Evolutionary conservation across 495 filamentous ascomycete genomes (phyloP), one percentile per base, ranked within the genome.

Genomic region (Penicillium mononematosum): DNA sequence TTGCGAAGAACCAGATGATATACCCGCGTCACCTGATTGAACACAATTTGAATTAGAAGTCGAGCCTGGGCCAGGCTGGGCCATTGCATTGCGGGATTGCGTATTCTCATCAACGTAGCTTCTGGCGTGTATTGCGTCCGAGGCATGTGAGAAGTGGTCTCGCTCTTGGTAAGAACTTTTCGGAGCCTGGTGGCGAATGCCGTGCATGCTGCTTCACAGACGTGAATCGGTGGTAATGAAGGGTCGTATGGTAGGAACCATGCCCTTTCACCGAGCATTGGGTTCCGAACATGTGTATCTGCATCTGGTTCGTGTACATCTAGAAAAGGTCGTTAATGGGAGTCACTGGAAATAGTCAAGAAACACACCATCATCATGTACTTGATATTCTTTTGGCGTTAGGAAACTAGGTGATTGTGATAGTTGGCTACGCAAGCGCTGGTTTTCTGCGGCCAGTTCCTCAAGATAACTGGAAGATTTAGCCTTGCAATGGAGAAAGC

Each of bases 151-250:
- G 52, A 53, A 11, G 62, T 63, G 1, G 62, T 56, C 14, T 58
- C 55, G 24, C 52, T 51, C 19, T 57, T 62, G 0, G 64, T 66
- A 5, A 74, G 50, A 24, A 67, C 59, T 27, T 74, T 70, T 5
- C 70, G 70, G 16, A 75, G 49, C 0, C 71, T 58, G 8, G 68
- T 70, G 3, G 70, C 71, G 50, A 74, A 73, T 22, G 71, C 71
- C 2, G 71, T 66, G 36, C 65, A 69, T 8, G 73, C 64, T 49
- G 71, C 70, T 60, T 75, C 71, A 10, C 64, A 68, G 22, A 75
- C 62, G 24, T 69, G 61, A 17, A 73, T 67, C 10, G 72, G 70
- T 7, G 64, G 70, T 16, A 59, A 42, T 3, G 67, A 69, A 4
- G 63, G 56, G 45, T 68, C 61, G 41, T 71, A 67, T 48, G 66